Evolutionary conservation across 2,329 filamentous ascomycete species (phyloP).

Genomic region (Botrytis fabae): DNA sequence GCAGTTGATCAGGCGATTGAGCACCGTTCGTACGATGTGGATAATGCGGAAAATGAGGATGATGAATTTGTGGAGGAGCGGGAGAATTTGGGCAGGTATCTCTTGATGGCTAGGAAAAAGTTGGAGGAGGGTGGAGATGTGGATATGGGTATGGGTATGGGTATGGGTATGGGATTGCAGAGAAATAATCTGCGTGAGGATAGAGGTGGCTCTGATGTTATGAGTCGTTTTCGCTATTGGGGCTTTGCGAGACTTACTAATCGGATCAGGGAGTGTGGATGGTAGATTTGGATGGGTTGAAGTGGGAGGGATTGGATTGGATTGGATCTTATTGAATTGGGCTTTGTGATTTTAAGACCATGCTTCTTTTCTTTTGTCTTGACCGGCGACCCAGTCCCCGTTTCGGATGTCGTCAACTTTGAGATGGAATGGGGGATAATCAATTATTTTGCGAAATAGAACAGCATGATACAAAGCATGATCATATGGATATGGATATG

Average conservation of each 20-base stretch:
- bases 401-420: neutral
- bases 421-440: neutral
- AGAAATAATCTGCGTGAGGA: neutral
- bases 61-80: neutral
- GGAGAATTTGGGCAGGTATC: neutral
- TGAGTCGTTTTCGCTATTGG: neutral
- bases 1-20: neutral
- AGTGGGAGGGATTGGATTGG: accelerated
- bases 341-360: neutral
- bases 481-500: neutral
- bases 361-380: neutral
- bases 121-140: neutral
- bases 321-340: neutral
- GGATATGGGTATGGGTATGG: neutral
- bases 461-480: neutral
- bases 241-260: neutral
- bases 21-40: accelerated
- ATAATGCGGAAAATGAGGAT: neutral
- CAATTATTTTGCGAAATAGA: neutral
- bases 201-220: neutral
- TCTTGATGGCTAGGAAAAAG: neutral
- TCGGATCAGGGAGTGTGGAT: neutral
- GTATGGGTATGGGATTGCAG: no score
- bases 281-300: neutral
- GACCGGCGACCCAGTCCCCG: accelerated